Evolutionary conservation across 768 basidiomycete genomes (phyloP), one percentile per base, ranked within the genome.

Genomic region (Naganishia kalamii): DNA sequence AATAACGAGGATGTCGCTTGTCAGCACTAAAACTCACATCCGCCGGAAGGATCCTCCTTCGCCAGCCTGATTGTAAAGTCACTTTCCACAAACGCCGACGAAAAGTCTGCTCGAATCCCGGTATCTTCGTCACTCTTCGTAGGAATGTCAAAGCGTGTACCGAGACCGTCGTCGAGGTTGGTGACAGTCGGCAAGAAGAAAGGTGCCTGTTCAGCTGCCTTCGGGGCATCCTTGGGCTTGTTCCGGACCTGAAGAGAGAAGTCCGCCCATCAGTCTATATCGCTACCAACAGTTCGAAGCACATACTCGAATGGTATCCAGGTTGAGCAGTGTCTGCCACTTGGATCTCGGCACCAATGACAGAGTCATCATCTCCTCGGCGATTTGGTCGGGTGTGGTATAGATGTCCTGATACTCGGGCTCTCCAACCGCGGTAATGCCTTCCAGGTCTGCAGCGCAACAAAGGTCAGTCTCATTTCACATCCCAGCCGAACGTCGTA

Each of bases 311-410:
- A 98, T 98, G 32, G 91, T 87, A 70, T 98, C 96, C 19, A 99
- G 82, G 73, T 96, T 96, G 64, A 99, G 82, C n/a, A 99, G 80
- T 0, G 96, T 93, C 78, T 96, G 92, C 96, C 96, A 99, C 71
- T 89, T 83, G 15, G 91, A 86, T 41, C 93, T 86, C 17, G 96
- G 96, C 43, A 98, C 82, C 25, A 93, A 81, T 6, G 94, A 93
- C 21, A 99, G 80, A 0, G 96, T 98, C 57, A 98, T 84, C n/a
- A 99, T 84, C 19, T 92, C 90, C 57, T 87, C 89, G 61, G 88
- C 87, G 6, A 98, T 80, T 75, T 94, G 90, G 29, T 88, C 85
- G n/a, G 90, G 91, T 6, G 90, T 90, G 21, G 85, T 85, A 78
- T 89, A 90, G 30, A 86, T 83, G 71, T 91, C 87, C 19, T 81